phyloP scores from a whole-genome alignment of 441 rosid genomes.

The Breynia disticha region DNA sequence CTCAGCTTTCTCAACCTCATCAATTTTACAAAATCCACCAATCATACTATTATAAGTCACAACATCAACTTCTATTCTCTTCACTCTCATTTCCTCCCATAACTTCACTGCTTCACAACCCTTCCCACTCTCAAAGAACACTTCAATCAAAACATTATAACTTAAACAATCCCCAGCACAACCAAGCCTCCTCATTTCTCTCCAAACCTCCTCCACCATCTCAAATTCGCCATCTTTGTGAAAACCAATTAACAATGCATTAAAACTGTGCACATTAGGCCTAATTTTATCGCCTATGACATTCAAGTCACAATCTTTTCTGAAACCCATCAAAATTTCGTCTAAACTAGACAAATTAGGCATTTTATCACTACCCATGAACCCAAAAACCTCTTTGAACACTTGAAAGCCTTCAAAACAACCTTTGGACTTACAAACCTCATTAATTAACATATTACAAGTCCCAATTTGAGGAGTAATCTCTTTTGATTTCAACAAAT shows the following conservation, averaged over 20 bases:
- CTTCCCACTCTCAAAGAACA: constrained; percentile 41
- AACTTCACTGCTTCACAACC: constrained; percentile 45
- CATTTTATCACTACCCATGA: constrained; percentile 17
- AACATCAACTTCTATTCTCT: constrained; percentile 33
- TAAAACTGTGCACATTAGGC: constrained; percentile 55
- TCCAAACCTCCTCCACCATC: constrained; percentile 53
- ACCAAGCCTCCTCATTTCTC: constrained; percentile 40
- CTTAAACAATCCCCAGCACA: constrained; percentile 39
- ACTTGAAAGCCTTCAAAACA: constrained; percentile 35
- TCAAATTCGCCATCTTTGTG: constrained; percentile 44
- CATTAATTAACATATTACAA: constrained; percentile 43
- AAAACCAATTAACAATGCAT: constrained; percentile 53
- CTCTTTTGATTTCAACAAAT: constrained; percentile 46
- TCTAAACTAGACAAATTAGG: constrained; percentile 55
- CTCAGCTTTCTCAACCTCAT: constrained; percentile 47
- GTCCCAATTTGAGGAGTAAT: constrained; percentile 44
- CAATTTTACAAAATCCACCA: constrained; percentile 39
- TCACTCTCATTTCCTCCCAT: constrained; percentile 54
- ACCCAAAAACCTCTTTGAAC: constrained; percentile 35
- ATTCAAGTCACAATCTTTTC: constrained; percentile 40
- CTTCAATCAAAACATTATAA: constrained; percentile 45
- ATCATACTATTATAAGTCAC: constrained; percentile 44
- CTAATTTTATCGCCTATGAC: constrained; percentile 36
- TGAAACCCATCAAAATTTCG: constrained; percentile 52
- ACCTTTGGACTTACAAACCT: constrained; percentile 35